phyloP scores from a whole-genome alignment of 2,329 filamentous ascomycete species.

The Orbilia ellipsospora region DNA sequence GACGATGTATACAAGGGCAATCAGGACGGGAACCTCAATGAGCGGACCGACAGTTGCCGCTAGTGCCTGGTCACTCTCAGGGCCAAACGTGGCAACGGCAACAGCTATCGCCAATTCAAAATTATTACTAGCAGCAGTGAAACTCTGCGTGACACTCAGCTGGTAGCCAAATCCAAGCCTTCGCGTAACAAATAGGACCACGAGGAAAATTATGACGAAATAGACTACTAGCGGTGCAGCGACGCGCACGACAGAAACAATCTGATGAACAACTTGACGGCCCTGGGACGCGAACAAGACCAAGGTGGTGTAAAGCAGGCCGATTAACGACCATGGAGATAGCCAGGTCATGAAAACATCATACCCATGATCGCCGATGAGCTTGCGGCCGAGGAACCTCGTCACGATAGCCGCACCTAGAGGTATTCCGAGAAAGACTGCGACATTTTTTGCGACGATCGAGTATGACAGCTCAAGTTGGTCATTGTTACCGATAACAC shows the following conservation, averaged over 20 bases:
- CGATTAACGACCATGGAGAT: conserved; percentile 80
- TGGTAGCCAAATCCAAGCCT: conserved; percentile 79
- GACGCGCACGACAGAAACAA: conserved; percentile 83
- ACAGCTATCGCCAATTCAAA: conserved; percentile 93
- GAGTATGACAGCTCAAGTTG: conserved; percentile 67
- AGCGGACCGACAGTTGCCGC: conserved; percentile 85
- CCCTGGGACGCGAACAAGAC: conserved; percentile 88
- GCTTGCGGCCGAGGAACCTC: conserved; percentile 70
- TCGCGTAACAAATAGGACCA: conserved; percentile 72
- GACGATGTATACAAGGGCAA: conserved; percentile 80
- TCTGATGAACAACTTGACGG: conserved; percentile 79
- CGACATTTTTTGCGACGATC: conserved; percentile 81
- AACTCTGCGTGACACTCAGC: conserved; percentile 79
- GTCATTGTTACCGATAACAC: conserved; percentile 64
- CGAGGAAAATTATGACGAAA: conserved; percentile 78
- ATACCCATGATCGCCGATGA: conserved; percentile 71
- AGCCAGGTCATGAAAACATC: conserved; percentile 77
- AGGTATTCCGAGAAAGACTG: conserved; percentile 85
- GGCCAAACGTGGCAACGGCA: conserved; percentile 81
- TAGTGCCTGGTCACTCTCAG: conserved; percentile 80
- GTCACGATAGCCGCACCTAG: conserved; percentile 83
- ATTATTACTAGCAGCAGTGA: conserved; percentile 91
- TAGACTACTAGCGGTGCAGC: conserved; percentile 84
- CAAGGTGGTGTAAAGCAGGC: conserved; percentile 85
- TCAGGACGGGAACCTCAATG: conserved; percentile 84